Evolutionary conservation across 768 basidiomycete genomes (phyloP).

Genomic region (Lyophyllum atratum): DNA sequence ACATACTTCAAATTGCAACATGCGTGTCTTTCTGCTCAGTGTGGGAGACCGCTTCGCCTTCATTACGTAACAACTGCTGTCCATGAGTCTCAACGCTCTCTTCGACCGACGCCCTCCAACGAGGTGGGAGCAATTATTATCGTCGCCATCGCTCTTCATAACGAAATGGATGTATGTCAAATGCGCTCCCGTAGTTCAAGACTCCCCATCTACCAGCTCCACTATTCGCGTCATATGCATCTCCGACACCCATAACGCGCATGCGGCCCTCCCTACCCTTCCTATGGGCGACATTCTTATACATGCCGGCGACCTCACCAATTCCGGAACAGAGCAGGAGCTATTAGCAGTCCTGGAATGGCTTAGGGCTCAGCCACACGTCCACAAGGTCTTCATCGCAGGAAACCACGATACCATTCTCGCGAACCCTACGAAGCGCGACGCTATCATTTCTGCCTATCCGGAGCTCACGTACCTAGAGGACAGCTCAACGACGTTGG

Average conservation of each 20-base stretch:
- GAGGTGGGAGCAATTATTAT: background rate
- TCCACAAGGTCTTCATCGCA: background rate
- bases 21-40: no score
- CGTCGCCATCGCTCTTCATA: background rate
- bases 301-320: constrained; percentile 4
- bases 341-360: background rate
- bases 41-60: no score
- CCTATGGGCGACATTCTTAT: background rate
- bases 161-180: background rate
- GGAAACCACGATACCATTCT: background rate
- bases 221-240: background rate
- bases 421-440: background rate
- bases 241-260: background rate
- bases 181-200: background rate
- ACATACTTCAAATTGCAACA: no score
- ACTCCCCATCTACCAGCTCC: background rate
- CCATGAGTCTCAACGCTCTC: no score
- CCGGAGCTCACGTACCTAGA: background rate
- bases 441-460: background rate
- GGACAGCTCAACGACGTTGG: background rate
- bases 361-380: background rate
- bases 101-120: background rate
- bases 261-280: background rate
- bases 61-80: no score
- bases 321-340: background rate